Conservation (phyloP, 2,329 filamentous ascomycete species). For the Phialocephala sp. region DNA sequence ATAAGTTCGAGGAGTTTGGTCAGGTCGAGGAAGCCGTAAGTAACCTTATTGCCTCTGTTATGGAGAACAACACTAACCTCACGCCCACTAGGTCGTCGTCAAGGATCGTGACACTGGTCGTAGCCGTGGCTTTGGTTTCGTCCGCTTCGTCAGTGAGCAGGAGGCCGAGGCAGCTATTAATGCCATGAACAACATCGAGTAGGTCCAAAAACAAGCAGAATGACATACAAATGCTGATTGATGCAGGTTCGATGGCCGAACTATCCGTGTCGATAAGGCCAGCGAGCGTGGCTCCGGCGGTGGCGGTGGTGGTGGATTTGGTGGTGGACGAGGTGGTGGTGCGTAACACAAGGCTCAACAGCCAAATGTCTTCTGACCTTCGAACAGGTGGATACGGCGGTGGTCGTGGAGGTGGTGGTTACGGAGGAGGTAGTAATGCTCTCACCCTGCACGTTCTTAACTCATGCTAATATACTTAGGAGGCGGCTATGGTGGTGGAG, state of each 20-base stretch:
- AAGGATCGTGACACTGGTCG: conserved; percentile 97
- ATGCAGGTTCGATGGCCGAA: conserved; percentile 85
- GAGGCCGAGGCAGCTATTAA: conserved; percentile 80
- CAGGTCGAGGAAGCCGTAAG: conserved; percentile 93
- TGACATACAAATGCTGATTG: conserved; percentile 25
- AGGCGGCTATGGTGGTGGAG: conserved; percentile 16
- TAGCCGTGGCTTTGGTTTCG: conserved; percentile 97
- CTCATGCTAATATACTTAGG: not conserved
- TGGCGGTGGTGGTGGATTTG: conserved; percentile 51
- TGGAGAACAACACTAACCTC: conserved; percentile 27
- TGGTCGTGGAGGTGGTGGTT: conserved; percentile 45
- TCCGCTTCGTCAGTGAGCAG: conserved; percentile 79
- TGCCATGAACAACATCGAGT: conserved; percentile 91
- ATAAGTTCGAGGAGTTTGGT: conserved; percentile 93
- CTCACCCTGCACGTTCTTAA: not conserved
- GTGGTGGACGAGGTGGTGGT: conserved; percentile 36
- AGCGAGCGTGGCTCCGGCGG: conserved; percentile 69
- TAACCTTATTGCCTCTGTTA: conserved; percentile 41
- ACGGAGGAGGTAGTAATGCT: conserved; percentile 16
- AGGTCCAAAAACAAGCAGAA: conserved; percentile 47
- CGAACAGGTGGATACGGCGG: conserved; percentile 47
- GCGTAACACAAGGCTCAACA: not conserved
- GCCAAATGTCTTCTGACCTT: not conserved
- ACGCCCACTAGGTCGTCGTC: conserved; percentile 77
- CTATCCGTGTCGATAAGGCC: conserved; percentile 94